phyloP scores from a whole-genome alignment of 1,284 basidiomycete genomes.

The Leucoagaricus sp. region DNA sequence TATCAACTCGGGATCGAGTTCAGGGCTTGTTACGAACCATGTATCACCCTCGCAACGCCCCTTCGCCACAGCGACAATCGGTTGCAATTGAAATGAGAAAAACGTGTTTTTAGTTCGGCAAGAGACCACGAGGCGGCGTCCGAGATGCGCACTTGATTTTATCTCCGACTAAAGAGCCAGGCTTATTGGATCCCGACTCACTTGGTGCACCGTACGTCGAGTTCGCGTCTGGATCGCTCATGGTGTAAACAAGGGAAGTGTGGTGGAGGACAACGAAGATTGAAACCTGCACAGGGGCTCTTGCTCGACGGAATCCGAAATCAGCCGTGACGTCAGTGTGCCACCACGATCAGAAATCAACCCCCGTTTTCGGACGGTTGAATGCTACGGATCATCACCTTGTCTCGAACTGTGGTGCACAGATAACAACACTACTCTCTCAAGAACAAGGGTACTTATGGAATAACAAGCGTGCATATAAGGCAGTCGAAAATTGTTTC shows the following conservation, averaged over 20 bases:
- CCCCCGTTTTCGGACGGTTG: too few species aligned
- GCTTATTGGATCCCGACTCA: not conserved
- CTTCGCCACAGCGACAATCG: not conserved
- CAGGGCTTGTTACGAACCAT: not conserved
- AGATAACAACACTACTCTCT: too few species aligned
- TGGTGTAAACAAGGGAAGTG: not conserved
- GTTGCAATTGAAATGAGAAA: too few species aligned
- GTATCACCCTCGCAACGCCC: constrained; percentile 5
- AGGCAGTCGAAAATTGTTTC: too few species aligned
- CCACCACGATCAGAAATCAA: too few species aligned
- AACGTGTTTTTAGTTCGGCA: too few species aligned
- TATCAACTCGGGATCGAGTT: not conserved
- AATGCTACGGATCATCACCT: too few species aligned
- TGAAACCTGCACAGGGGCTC: not conserved
- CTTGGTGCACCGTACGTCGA: not conserved
- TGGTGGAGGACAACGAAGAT: not conserved
- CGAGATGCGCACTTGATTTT: constrained; percentile 18
- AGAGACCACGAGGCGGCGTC: not conserved
- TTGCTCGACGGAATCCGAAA: too few species aligned
- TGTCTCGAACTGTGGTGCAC: too few species aligned
- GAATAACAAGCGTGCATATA: too few species aligned
- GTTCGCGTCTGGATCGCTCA: constrained; percentile 4
- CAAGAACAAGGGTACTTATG: too few species aligned
- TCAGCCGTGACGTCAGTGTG: too few species aligned
- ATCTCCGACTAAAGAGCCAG: constrained; percentile 16